These are phyloP conservation scores for Acephala macrosclerotiorum DNA, from an alignment of 2,329 filamentous ascomycete species.

Conservation along the genomic window DNA sequence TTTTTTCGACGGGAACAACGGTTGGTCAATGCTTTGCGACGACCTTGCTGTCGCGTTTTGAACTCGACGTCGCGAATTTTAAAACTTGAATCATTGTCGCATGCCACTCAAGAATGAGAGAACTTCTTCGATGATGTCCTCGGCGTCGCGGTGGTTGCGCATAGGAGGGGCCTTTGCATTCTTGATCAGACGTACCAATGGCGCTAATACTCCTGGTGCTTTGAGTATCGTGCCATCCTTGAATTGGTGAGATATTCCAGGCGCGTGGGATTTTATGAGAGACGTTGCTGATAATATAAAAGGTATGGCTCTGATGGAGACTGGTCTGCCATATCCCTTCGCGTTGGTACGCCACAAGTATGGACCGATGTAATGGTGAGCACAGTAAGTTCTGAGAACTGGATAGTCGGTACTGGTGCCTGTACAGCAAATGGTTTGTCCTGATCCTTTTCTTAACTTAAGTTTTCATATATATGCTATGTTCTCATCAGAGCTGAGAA, in stretches of 20 bases:
- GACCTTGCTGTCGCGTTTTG: not conserved
- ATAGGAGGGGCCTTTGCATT: conserved; percentile 20
- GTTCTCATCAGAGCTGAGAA: not conserved
- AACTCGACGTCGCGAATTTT: not conserved
- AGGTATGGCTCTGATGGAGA: conserved; percentile 72
- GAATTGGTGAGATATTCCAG: conserved; percentile 34
- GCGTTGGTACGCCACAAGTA: conserved; percentile 60
- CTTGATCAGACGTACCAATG: conserved; percentile 19
- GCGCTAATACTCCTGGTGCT: conserved; percentile 20
- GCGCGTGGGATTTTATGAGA: not conserved
- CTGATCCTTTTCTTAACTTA: conserved; percentile 19
- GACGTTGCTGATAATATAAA: not conserved
- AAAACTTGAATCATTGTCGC: not conserved
- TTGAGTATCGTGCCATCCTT: conserved; percentile 41
- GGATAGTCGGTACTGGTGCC: conserved; percentile 68
- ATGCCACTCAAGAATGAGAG: conserved; percentile 17
- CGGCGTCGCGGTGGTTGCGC: conserved; percentile 32
- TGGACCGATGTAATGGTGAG: conserved; percentile 66
- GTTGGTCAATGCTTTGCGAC: conserved; percentile 6
- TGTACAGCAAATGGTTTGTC: conserved; percentile 49
- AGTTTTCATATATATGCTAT: not conserved
- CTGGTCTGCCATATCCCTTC: conserved; percentile 75
- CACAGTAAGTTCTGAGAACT: conserved; percentile 75
- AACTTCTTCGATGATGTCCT: conserved; percentile 29
- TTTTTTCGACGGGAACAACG: not conserved